Conservation (phyloP, 305 asterid genomes). For the Fraxinus paxiana region DNA sequence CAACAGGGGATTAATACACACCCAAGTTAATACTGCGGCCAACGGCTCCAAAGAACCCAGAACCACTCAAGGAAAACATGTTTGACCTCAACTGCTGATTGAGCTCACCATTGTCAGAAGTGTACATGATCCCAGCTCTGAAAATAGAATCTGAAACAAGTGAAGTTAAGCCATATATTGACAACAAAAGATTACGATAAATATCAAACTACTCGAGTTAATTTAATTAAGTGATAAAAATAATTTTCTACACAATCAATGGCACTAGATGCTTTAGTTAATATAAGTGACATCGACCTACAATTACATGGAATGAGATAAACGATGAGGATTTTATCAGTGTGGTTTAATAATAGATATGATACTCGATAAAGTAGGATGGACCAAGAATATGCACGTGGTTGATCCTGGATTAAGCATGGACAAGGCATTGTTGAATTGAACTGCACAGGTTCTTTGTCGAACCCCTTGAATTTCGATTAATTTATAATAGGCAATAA, state of each 20-base stretch:
- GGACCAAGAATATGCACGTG: neutral
- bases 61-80: conserved; percentile 73
- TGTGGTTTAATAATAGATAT: neutral
- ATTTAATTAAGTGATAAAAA: neutral
- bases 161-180: conserved; percentile 56
- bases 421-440: neutral
- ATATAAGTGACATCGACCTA: neutral
- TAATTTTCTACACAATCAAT: neutral
- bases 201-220: neutral
- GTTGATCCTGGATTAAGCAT: neutral
- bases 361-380: neutral
- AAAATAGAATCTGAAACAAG: conserved; percentile 55
- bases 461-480: neutral
- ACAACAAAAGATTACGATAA: neutral
- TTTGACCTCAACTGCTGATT: conserved; percentile 53
- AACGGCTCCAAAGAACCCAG: conserved; percentile 73
- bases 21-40: conserved; percentile 90
- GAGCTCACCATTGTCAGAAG: conserved; percentile 43
- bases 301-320: neutral
- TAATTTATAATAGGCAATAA: neutral
- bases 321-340: neutral
- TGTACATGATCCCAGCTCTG: conserved; percentile 97
- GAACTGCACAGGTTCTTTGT: neutral
- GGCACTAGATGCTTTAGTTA: neutral
- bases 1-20: conserved; percentile 16